A percentile compares a stretch with the other conserved stretches of the same genome.
Conservation (phyloP, 2,329 filamentous ascomycete genomes). For the Tolypocladium amazonense region DNA sequence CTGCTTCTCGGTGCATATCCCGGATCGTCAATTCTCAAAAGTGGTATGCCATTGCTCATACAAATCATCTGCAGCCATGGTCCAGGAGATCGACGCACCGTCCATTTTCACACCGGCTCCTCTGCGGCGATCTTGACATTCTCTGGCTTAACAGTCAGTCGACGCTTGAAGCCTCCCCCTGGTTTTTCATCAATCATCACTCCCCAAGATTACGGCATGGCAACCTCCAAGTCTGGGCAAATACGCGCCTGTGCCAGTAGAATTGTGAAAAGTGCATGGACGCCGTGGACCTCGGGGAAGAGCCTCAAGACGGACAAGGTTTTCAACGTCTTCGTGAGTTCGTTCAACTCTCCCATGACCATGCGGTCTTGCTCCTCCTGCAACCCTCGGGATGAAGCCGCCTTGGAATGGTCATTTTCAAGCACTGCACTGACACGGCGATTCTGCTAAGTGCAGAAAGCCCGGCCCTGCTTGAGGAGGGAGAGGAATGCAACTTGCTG, state of each 20-base stretch:
- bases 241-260: slow-evolving; percentile 32
- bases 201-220: no score
- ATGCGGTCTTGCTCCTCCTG: slow-evolving; percentile 44
- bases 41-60: neutral
- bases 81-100: neutral
- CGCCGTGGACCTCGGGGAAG: slow-evolving; percentile 34
- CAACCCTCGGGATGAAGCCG: slow-evolving; percentile 52
- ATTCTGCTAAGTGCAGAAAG: slow-evolving; percentile 15
- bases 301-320: slow-evolving; percentile 32
- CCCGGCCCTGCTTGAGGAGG: slow-evolving; percentile 8
- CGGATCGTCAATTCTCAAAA: no score
- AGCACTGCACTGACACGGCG: slow-evolving; percentile 19
- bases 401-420: slow-evolving; percentile 27
- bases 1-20: neutral
- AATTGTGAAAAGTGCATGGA: slow-evolving; percentile 37
- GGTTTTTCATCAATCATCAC: slow-evolving; percentile 13
- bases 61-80: neutral
- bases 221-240: slow-evolving; percentile 16
- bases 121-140: neutral
- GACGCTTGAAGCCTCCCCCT: neutral
- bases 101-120: neutral
- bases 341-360: slow-evolving; percentile 11
- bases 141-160: neutral
- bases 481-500: neutral
- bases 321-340: slow-evolving; percentile 13